phyloP scores from a whole-genome alignment of 495 filamentous ascomycete species.

The Penicillium manginii region DNA sequence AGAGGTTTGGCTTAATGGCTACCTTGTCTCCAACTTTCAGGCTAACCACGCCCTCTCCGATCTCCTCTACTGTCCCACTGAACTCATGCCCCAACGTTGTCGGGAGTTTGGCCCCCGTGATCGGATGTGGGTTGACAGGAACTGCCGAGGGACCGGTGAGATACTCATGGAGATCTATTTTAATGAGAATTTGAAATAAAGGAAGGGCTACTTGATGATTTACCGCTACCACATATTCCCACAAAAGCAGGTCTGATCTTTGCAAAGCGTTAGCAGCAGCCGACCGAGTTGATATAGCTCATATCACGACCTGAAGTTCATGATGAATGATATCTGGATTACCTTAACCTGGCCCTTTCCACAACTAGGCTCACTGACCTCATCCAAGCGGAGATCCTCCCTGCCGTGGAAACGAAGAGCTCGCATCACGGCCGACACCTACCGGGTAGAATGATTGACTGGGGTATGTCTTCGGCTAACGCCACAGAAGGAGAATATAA shows the following conservation, averaged over 20 bases:
- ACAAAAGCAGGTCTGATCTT: conserved; percentile 42
- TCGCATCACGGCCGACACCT: conserved; percentile 36
- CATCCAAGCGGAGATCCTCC: conserved; percentile 44
- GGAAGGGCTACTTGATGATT: background rate
- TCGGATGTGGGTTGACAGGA: conserved; percentile 59
- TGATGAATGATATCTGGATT: conserved; percentile 6
- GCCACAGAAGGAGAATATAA: background rate
- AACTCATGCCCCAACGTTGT: conserved; percentile 68
- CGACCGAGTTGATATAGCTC: background rate
- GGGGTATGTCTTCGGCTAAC: background rate
- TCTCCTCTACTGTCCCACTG: conserved; percentile 59
- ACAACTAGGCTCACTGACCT: conserved; percentile 45
- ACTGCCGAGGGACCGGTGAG: conserved; percentile 57
- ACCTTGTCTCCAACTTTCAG: conserved; percentile 60
- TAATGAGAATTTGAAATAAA: background rate
- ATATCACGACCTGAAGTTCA: background rate
- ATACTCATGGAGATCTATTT: conserved; percentile 64
- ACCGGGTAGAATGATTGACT: background rate
- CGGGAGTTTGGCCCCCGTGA: conserved; percentile 59
- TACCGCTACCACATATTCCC: conserved; percentile 42
- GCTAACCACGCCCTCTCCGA: conserved; percentile 54
- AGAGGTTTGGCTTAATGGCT: conserved; percentile 61
- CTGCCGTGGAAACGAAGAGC: conserved; percentile 48
- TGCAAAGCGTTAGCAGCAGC: conserved; percentile 1
- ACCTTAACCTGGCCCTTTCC: conserved; percentile 47